A percentile compares a stretch with the other conserved stretches of the same genome.
These are phyloP conservation scores for Candida vartiovaarae DNA, from an alignment of 805 yeast species.

Conservation along the genomic window DNA sequence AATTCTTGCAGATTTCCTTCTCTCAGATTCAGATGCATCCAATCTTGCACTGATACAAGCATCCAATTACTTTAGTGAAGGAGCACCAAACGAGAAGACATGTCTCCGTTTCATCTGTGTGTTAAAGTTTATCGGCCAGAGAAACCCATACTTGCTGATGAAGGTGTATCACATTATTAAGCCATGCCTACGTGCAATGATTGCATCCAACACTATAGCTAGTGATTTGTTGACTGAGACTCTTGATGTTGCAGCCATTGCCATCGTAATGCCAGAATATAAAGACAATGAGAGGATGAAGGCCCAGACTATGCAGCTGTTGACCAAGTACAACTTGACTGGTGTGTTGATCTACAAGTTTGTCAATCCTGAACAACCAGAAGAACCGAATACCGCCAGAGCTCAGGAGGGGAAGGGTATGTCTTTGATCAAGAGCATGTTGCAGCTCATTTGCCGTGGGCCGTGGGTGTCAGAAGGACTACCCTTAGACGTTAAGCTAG, in stretches of 20 bases:
- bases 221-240: constrained; percentile 24
- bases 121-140: constrained; percentile 25
- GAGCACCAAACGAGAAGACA: constrained; percentile 29
- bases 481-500: background rate
- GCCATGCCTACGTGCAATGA: constrained; percentile 23
- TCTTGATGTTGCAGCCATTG: constrained; percentile 27
- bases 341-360: constrained; percentile 3
- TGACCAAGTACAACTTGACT: constrained; percentile 3
- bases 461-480: background rate
- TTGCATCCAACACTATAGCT: constrained; percentile 7
- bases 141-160: constrained; percentile 27
- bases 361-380: background rate
- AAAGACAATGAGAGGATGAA: constrained; percentile 3
- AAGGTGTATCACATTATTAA: constrained; percentile 26
- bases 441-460: constrained; percentile 5
- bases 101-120: constrained; percentile 28
- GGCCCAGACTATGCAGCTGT: background rate
- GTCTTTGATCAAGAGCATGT: constrained; percentile 6
- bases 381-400: background rate
- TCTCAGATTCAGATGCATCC: constrained; percentile 24
- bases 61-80: constrained; percentile 26
- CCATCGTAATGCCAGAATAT: constrained; percentile 22
- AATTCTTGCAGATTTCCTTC: constrained; percentile 26
- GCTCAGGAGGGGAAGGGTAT: constrained; percentile 1
- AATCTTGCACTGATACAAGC: constrained; percentile 29